Evolutionary conservation across 345 rosid species (phyloP).

Genomic region (Syzygium aqueum): DNA sequence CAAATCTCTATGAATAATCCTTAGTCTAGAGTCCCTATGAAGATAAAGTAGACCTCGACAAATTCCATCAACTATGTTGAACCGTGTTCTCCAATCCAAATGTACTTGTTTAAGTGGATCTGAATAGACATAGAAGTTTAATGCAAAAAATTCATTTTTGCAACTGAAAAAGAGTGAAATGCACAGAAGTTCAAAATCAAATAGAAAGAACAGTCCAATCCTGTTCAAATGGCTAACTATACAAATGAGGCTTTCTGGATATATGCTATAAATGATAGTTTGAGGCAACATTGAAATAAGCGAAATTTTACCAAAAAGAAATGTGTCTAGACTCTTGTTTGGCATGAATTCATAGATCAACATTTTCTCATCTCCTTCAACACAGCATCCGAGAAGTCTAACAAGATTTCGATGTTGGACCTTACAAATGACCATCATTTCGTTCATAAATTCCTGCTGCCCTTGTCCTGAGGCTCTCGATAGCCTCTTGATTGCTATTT

Average conservation of each 20-base stretch:
- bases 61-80: constrained; percentile 34
- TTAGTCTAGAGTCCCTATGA: constrained; percentile 43
- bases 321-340: constrained; percentile 21
- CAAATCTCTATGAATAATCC: constrained; percentile 41
- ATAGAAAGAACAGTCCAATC: not conserved
- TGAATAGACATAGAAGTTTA: constrained; percentile 17
- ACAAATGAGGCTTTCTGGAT: not conserved
- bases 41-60: constrained; percentile 43
- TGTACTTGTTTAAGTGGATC: constrained; percentile 14
- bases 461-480: constrained; percentile 19
- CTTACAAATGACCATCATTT: constrained; percentile 21
- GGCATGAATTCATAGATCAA: constrained; percentile 27
- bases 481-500: constrained; percentile 32
- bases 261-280: not conserved
- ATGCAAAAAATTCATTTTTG: not conserved
- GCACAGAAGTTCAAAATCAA: constrained; percentile 9
- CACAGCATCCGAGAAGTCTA: constrained; percentile 21
- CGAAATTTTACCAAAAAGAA: constrained; percentile 14
- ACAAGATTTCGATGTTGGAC: constrained; percentile 32
- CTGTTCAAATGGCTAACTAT: not conserved
- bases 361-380: constrained; percentile 23
- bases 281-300: not conserved
- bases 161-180: not conserved
- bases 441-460: constrained; percentile 24
- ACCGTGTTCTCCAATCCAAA: constrained; percentile 29